Conservation (phyloP, 2,329 filamentous ascomycete genomes). For the Hypoxylon rubiginosum region DNA sequence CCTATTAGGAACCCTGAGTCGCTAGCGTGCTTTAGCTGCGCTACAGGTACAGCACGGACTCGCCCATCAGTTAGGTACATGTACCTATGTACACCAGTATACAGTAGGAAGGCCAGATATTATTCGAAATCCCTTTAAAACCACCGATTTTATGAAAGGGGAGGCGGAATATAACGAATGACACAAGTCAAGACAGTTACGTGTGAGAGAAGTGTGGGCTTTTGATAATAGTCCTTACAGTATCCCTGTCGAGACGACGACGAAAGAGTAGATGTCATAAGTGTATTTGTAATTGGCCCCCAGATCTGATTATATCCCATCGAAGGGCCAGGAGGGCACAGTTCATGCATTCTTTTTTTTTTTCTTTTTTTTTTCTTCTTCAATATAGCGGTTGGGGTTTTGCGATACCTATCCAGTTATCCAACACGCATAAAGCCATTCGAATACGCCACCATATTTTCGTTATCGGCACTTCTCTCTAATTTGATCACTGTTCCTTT, state of each 20-base stretch:
- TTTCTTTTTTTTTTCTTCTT: neutral
- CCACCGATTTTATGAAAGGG: constrained; percentile 54
- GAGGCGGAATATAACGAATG: constrained; percentile 53
- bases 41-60: constrained; percentile 27
- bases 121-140: constrained; percentile 37
- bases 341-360: too few relatives aligned
- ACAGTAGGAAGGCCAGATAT: too few relatives aligned
- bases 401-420: neutral
- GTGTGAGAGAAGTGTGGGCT: constrained; percentile 58
- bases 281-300: neutral
- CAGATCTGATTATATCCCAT: neutral
- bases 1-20: constrained; percentile 37
- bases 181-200: constrained; percentile 50
- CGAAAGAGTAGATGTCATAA: neutral
- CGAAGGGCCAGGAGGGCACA: neutral
- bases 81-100: constrained; percentile 14
- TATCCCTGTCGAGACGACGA: constrained; percentile 28
- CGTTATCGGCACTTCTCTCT: neutral
- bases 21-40: constrained; percentile 41
- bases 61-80: neutral
- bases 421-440: constrained; percentile 8
- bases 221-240: neutral
- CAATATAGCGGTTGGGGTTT: neutral
- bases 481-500: neutral
- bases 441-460: constrained; percentile 6